Evolutionary conservation across 805 yeast species (phyloP).

Genomic region (Candida schatavii): DNA sequence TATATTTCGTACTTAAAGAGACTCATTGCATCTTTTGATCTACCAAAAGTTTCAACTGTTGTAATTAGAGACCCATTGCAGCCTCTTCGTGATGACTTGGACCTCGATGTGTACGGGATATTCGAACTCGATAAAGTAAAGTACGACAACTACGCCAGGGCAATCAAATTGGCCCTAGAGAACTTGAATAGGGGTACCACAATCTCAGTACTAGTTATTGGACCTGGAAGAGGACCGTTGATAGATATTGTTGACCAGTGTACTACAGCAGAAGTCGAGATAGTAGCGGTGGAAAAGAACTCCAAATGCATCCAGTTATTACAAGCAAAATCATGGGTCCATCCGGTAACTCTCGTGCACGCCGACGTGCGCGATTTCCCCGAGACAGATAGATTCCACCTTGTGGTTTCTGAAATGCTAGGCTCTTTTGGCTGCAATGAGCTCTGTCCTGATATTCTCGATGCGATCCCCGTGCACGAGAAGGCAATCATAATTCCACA

Average conservation of each 20-base stretch:
- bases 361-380: conserved; percentile 57
- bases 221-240: conserved; percentile 88
- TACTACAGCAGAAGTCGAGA: conserved; percentile 2
- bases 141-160: conserved; percentile 64
- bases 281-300: conserved; percentile 71
- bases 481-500: conserved; percentile 37
- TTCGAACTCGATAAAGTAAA: conserved; percentile 73
- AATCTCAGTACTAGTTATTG: conserved; percentile 55
- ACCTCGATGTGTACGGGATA: conserved; percentile 56
- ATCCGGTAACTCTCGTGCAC: conserved; percentile 47
- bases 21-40: background rate
- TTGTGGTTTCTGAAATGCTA: conserved; percentile 75
- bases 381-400: conserved; percentile 30
- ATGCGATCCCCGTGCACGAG: conserved; percentile 26
- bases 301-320: conserved; percentile 54
- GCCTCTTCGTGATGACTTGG: conserved; percentile 61
- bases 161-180: conserved; percentile 55
- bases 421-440: conserved; percentile 96
- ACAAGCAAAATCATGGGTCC: conserved; percentile 52
- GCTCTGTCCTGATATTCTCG: conserved; percentile 73
- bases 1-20: background rate
- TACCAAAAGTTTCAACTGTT: background rate
- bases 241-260: conserved; percentile 39
- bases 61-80: conserved; percentile 56
- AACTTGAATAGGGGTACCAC: conserved; percentile 22